Evolutionary conservation across 2,329 filamentous ascomycete genomes (phyloP).

Genomic region (Botrytis porri): DNA sequence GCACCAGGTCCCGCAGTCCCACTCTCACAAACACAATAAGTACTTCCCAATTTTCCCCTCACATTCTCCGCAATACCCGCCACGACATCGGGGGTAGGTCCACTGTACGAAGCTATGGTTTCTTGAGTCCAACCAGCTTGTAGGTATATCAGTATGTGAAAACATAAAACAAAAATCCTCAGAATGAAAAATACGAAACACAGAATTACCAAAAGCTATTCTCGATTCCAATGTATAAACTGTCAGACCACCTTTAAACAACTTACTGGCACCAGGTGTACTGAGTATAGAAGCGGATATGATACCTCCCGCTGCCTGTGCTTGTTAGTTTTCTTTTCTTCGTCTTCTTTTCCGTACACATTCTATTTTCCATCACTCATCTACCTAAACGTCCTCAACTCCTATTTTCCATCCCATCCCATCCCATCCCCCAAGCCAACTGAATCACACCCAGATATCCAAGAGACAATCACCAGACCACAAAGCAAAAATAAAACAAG

Average conservation of each 20-base stretch:
- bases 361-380: neutral
- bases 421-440: too few species aligned
- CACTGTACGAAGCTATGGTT: slow-evolving; percentile 51
- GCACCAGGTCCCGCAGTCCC: slow-evolving; percentile 64
- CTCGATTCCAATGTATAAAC: slow-evolving; percentile 38
- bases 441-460: neutral
- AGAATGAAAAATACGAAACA: neutral
- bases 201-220: slow-evolving; percentile 33
- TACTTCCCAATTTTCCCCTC: slow-evolving; percentile 51
- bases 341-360: neutral
- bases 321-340: neutral
- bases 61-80: slow-evolving; percentile 54
- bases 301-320: slow-evolving; percentile 58
- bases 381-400: too few species aligned
- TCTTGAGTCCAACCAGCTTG: slow-evolving; percentile 57
- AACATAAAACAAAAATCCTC: neutral
- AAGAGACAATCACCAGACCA: neutral
- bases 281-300: slow-evolving; percentile 58
- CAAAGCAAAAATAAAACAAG: neutral
- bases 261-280: slow-evolving; percentile 53
- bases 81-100: slow-evolving; percentile 58
- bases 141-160: neutral
- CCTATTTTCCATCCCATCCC: too few species aligned
- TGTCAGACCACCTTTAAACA: slow-evolving; percentile 62
- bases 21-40: slow-evolving; percentile 57